Evolutionary conservation across 2,329 filamentous ascomycete genomes (phyloP).

Genomic region (Cladosporium austrohemisphaericum): DNA sequence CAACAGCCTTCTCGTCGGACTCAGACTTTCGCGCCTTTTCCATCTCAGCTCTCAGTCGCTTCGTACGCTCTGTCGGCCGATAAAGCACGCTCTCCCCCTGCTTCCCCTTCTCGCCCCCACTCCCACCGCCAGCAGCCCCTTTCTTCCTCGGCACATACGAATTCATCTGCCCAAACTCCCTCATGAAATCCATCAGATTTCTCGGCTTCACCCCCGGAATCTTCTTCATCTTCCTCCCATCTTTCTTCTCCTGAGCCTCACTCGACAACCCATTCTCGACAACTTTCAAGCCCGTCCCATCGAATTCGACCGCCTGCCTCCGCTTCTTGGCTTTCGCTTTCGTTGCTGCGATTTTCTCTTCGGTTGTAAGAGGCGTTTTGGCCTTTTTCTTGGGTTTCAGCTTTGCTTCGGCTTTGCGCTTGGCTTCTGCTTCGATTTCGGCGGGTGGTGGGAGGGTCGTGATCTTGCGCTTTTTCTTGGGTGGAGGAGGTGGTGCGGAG

Average conservation of each 20-base stretch:
- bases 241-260: neutral
- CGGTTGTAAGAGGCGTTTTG: neutral
- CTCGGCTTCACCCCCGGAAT: neutral
- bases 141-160: neutral
- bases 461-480: neutral
- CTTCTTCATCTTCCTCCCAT: neutral
- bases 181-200: constrained; percentile 13
- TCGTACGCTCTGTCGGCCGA: constrained; percentile 4
- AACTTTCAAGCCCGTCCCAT: neutral
- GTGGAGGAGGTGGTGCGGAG: constrained; percentile 3
- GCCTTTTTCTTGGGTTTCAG: neutral
- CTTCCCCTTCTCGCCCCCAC: neutral
- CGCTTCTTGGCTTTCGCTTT: neutral
- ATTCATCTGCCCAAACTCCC: constrained; percentile 4
- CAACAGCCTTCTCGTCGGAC: no score
- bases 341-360: neutral
- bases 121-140: neutral
- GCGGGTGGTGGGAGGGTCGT: neutral
- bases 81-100: constrained; percentile 4
- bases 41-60: no score
- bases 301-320: neutral
- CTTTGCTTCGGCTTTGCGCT: neutral
- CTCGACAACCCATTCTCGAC: neutral
- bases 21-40: neutral
- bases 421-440: constrained; percentile 9